Base-by-base conservation (phyloP, 495 filamentous ascomycete genomes). In the Aspergillus hancockii region DNA sequence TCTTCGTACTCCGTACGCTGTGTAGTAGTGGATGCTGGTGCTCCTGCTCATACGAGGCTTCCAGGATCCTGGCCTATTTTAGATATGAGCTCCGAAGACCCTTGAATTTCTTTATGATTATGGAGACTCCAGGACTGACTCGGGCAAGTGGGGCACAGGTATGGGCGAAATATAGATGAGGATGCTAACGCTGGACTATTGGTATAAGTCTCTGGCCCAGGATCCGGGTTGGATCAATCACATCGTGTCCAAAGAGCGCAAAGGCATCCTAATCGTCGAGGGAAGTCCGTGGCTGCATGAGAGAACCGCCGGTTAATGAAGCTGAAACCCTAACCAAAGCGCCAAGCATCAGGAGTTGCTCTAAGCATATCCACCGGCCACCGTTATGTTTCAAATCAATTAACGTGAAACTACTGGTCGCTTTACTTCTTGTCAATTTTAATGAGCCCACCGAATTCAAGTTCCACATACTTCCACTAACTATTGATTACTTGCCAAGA, bases 301-400 rank as follows among this genome's bases (percentile, higher is more conserved):
- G n/a, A 36, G 34, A 52, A 38, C 34, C 59, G 52, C 53, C 51
- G 52, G 22, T 57, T 64, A 67, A 63, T 67, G 64, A 63, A 67
- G 56, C 47, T 67, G 64, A 67, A 67, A 63, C 64, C 58, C 52
- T 40, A 56, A 52, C 2, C 19, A 23, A n/a, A 41, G 59, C 52
- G 61, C 64, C 64, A 57, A 62, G 59, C 57, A 62, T 57, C 60
- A 58, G 59, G 52, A 54, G 50, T 52, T 57, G 54, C 49, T 49
- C 59, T 55, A 53, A 54, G 23, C 18, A 46, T 32, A 40, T 40
- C 34, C 40, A 45, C 34, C 54, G 41, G 30, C 45, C 31, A 30
- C 49, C 54, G 34, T 49, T 32, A 14, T 57, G 58, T 64, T 61
- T 58, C 59, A 67, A 52, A 41, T 59, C 58, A 63, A 67, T 63